Evolutionary conservation across 306 rosid genomes (phyloP).

Genomic region (Sindora glabra): DNA sequence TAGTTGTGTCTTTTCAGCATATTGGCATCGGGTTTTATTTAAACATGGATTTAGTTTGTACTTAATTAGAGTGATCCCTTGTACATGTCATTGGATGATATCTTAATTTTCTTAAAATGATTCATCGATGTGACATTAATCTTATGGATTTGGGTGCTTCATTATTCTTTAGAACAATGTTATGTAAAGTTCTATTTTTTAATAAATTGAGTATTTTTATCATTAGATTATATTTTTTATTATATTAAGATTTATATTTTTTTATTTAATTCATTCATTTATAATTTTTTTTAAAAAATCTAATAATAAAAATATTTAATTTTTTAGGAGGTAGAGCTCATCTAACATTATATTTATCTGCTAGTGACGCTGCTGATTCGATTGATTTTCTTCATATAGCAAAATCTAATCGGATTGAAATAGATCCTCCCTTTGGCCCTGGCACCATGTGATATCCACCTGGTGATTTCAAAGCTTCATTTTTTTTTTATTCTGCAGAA

Average conservation of each 20-base stretch:
- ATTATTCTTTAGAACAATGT: no score
- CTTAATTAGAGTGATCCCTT: not conserved
- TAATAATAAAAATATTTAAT: no score
- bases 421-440: constrained; percentile 7
- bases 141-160: no score
- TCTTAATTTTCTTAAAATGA: no score
- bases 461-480: constrained; percentile 24
- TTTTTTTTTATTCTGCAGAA: not conserved
- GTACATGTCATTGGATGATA: not conserved
- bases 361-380: constrained; percentile 10
- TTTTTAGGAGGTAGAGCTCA: no score
- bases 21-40: constrained; percentile 1
- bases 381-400: constrained; percentile 2
- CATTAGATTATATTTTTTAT: no score
- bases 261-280: no score
- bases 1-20: constrained; percentile 41
- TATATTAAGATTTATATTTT: no score
- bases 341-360: not conserved
- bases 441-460: constrained; percentile 23
- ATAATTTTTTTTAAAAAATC: no score
- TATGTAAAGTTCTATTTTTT: no score
- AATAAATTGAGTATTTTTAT: no score
- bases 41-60: not conserved
- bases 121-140: no score
- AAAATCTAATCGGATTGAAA: constrained; percentile 4